Evolutionary conservation across 1,139 yeast genomes (phyloP).

Genomic region (Kodamaea derodonti): DNA sequence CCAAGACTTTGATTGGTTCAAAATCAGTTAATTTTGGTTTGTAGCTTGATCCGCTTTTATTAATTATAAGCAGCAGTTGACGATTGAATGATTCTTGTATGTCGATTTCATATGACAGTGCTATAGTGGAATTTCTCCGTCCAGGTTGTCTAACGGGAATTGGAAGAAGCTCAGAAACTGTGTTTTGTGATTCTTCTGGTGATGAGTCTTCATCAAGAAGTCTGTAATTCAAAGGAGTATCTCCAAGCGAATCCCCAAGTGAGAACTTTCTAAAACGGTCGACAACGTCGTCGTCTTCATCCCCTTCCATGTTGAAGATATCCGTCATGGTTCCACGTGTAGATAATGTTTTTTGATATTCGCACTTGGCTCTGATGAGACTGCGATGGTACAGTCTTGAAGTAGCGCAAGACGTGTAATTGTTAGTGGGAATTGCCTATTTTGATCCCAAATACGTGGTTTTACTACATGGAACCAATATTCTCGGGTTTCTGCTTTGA

Average conservation of each 20-base stretch:
- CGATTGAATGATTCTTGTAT: constrained; percentile 19
- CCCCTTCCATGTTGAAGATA: constrained; percentile 15
- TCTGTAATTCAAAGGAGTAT: constrained; percentile 11
- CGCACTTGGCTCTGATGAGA: too few relatives aligned
- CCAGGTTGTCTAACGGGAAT: constrained; percentile 13
- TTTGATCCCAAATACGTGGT: too few relatives aligned
- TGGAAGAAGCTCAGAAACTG: constrained; percentile 17
- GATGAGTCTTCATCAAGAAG: constrained; percentile 9
- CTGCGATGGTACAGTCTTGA: background rate
- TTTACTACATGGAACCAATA: too few relatives aligned
- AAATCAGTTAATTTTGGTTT: constrained; percentile 26
- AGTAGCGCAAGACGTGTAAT: too few relatives aligned
- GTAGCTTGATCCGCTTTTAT: constrained; percentile 7
- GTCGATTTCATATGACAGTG: constrained; percentile 22
- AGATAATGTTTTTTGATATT: constrained; percentile 5
- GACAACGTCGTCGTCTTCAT: constrained; percentile 11
- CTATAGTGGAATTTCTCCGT: constrained; percentile 16
- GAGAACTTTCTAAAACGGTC: constrained; percentile 5
- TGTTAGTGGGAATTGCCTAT: too few relatives aligned
- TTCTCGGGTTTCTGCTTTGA: too few relatives aligned
- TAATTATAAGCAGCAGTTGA: constrained; percentile 13
- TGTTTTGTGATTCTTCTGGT: constrained; percentile 11
- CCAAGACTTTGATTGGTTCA: constrained; percentile 36
- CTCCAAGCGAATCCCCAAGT: constrained; percentile 1
- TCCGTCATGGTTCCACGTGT: constrained; percentile 12